A percentile compares a stretch with the other conserved stretches of the same genome.
phyloP scores from a whole-genome alignment of 1,284 basidiomycete species.

The Trichosporon sp. region DNA sequence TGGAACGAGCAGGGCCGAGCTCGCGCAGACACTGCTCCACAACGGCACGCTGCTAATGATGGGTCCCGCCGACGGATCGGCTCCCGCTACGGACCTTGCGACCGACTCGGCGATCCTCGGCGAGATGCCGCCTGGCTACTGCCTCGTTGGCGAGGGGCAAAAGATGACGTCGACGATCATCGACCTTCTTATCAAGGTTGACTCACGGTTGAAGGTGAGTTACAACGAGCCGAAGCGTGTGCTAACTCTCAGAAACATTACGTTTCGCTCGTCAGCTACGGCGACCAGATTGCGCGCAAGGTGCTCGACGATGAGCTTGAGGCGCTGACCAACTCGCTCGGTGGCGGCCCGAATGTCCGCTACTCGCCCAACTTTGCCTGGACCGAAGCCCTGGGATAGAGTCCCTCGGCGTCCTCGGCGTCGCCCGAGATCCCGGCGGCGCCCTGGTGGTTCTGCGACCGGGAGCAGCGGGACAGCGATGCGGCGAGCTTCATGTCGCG shows the following conservation, averaged over 20 bases:
- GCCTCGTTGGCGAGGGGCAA: slow-evolving; percentile 52
- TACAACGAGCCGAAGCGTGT: too few relatives aligned
- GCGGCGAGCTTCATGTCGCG: neutral
- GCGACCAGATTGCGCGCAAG: slow-evolving; percentile 54
- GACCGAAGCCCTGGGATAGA: slow-evolving; percentile 14
- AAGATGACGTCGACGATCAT: slow-evolving; percentile 50
- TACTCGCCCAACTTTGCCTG: slow-evolving; percentile 16
- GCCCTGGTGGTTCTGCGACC: slow-evolving; percentile 1
- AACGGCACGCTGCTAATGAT: slow-evolving; percentile 22
- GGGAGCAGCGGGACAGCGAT: neutral
- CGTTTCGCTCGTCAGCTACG: slow-evolving; percentile 51
- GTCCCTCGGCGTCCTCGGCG: neutral
- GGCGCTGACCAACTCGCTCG: slow-evolving; percentile 16
- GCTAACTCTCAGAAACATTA: slow-evolving; percentile 54
- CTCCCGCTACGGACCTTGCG: slow-evolving; percentile 26
- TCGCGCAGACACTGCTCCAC: slow-evolving; percentile 39
- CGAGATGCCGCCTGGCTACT: slow-evolving; percentile 43
- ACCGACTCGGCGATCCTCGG: slow-evolving; percentile 45
- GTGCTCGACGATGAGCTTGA: slow-evolving; percentile 54
- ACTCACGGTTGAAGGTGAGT: slow-evolving; percentile 56
- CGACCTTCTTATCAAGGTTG: slow-evolving; percentile 57
- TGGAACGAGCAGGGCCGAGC: slow-evolving; percentile 24
- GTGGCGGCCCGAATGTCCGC: slow-evolving; percentile 20
- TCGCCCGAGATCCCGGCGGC: neutral
- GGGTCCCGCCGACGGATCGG: slow-evolving; percentile 12